Evolutionary conservation across 2,329 filamentous ascomycete genomes (phyloP).

Genomic region (Fusarium siculi): DNA sequence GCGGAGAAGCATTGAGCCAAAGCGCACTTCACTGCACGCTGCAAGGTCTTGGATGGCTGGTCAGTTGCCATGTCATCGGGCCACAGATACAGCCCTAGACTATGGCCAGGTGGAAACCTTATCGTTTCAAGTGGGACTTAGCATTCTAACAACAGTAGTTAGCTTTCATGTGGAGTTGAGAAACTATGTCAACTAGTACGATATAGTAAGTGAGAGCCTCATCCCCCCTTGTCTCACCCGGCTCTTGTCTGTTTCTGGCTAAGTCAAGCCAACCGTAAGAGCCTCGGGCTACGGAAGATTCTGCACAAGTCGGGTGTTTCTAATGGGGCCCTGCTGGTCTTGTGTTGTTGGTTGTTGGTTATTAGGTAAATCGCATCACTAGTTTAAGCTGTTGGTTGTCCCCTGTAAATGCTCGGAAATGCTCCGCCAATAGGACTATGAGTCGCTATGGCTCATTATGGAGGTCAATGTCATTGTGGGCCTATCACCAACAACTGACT

Average conservation of each 20-base stretch:
- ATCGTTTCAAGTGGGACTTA: background rate
- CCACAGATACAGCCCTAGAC: background rate
- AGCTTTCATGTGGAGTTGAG: background rate
- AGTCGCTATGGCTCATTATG: background rate
- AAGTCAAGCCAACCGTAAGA: too few species aligned
- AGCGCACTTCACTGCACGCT: background rate
- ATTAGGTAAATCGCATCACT: background rate
- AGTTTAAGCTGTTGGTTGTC: background rate
- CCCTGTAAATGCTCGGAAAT: background rate
- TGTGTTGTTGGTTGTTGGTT: background rate
- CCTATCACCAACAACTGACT: too few species aligned
- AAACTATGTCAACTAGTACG: background rate
- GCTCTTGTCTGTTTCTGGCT: background rate
- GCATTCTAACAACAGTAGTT: rapidly evolving
- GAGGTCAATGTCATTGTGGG: background rate
- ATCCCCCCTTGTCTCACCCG: background rate
- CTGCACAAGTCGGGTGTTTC: background rate
- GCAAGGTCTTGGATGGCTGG: background rate
- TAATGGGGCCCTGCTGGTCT: too few species aligned
- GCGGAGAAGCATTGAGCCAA: background rate
- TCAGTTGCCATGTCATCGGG: background rate
- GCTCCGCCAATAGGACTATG: background rate
- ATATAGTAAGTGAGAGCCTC: background rate
- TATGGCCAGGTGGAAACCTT: background rate
- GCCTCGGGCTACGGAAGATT: background rate